A percentile compares a stretch with the other conserved stretches of the same genome.
Conservation (phyloP, 148 eudicot species). For the Nepenthes mirabilis region DNA sequence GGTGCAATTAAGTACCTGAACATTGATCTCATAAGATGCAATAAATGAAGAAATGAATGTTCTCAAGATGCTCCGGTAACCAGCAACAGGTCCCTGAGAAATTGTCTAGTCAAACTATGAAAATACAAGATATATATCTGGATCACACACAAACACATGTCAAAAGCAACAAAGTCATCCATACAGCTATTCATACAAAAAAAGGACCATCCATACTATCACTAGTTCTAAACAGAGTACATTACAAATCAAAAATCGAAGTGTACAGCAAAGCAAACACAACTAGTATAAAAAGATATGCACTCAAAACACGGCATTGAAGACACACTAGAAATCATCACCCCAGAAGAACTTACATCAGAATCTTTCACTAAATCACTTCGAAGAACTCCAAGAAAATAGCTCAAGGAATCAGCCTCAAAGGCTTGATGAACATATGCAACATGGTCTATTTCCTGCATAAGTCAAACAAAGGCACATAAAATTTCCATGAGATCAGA, state of each 20-base stretch:
- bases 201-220: too few species aligned
- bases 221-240: not conserved
- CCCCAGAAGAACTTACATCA: conserved; percentile 45
- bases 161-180: too few species aligned
- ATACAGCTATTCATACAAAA: too few species aligned
- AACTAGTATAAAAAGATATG: not conserved
- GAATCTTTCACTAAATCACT: conserved; percentile 64
- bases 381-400: conserved; percentile 65
- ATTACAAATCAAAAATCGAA: not conserved
- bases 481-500: not conserved
- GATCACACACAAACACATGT: not conserved
- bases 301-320: not conserved
- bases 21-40: conserved; percentile 92
- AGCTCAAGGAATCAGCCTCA: conserved; percentile 60
- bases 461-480: conserved; percentile 5
- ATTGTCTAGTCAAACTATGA: not conserved
- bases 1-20: conserved; percentile 39
- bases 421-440: conserved; percentile 86
- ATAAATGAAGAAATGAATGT: conserved; percentile 84
- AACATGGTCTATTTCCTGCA: conserved; percentile 85
- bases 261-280: not conserved
- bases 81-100: conserved; percentile 70
- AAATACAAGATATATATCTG: not conserved
- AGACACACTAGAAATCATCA: not conserved
- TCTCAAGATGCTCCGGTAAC: conserved; percentile 76